Conservation (phyloP, 2,329 filamentous ascomycete genomes). For the Colletotrichum theobromicola region DNA sequence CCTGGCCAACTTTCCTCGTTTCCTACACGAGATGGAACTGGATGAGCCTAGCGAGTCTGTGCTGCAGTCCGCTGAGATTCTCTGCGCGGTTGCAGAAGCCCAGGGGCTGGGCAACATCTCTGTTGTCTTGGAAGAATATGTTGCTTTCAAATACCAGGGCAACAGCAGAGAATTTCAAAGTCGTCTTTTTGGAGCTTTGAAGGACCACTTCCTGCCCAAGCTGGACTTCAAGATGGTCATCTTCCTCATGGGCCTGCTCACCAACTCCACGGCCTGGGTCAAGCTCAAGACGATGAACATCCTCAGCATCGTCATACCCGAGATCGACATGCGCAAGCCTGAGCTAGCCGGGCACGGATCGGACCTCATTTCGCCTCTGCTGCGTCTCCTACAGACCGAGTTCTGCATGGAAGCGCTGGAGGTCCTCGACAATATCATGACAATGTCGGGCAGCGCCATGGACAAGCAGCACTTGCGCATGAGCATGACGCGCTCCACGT, state of each 20-base stretch:
- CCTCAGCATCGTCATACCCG: constrained; percentile 81
- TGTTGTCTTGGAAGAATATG: constrained; percentile 72
- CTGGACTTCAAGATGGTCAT: constrained; percentile 86
- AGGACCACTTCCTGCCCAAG: constrained; percentile 78
- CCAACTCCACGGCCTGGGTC: constrained; percentile 88
- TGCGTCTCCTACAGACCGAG: constrained; percentile 89
- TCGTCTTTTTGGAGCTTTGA: constrained; percentile 76
- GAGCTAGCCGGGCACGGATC: constrained; percentile 91
- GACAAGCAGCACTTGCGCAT: constrained; percentile 94
- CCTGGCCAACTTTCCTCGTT: constrained; percentile 90
- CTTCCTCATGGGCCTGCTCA: constrained; percentile 89
- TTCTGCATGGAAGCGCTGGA: constrained; percentile 91
- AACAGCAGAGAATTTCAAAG: constrained; percentile 77
- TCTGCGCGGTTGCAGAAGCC: constrained; percentile 75
- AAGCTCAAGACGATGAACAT: constrained; percentile 93
- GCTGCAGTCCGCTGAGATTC: constrained; percentile 68
- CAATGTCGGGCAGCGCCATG: constrained; percentile 88
- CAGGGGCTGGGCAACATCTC: constrained; percentile 74
- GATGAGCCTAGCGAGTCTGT: constrained; percentile 59
- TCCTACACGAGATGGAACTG: constrained; percentile 80
- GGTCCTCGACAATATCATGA: constrained; percentile 94
- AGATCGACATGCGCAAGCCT: constrained; percentile 90
- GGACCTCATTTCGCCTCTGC: constrained; percentile 90
- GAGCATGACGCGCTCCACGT: constrained; percentile 94
- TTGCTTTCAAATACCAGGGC: constrained; percentile 65